phyloP scores from a whole-genome alignment of 2,329 filamentous ascomycete genomes.

The Coniochaeta sp. region DNA sequence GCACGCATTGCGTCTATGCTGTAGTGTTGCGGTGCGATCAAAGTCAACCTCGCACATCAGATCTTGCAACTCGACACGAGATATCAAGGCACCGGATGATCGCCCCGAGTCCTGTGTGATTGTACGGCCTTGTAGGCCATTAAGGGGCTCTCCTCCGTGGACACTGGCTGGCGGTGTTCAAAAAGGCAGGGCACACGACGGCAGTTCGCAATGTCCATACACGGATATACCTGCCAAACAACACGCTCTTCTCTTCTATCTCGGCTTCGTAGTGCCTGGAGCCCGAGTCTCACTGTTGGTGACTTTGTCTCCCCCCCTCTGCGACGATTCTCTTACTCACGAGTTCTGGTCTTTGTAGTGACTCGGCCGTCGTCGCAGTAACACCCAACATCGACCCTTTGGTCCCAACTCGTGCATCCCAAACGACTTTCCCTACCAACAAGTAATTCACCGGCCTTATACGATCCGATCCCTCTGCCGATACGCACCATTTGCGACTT shows the following conservation, averaged over 20 bases:
- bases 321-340: not conserved
- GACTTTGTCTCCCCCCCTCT: not conserved
- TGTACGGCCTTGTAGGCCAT: not conserved
- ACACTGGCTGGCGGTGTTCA: not conserved
- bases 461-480: not conserved
- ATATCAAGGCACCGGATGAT: not conserved
- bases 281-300: not conserved
- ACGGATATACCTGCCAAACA: not conserved
- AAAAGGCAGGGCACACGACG: not conserved
- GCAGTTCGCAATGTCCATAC: not conserved
- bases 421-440: not conserved
- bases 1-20: not conserved
- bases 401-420: not conserved
- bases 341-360: not conserved
- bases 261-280: not conserved
- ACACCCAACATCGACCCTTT: not conserved
- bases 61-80: conserved; percentile 1
- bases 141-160: not conserved
- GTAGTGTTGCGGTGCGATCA: not conserved
- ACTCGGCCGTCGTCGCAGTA: not conserved
- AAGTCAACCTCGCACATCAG: not conserved
- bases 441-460: not conserved
- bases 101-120: not conserved
- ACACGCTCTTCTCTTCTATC: not conserved
- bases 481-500: not conserved